Base-by-base conservation (phyloP, 169 alveolate genomes). In the Babesia gibsoni region DNA sequence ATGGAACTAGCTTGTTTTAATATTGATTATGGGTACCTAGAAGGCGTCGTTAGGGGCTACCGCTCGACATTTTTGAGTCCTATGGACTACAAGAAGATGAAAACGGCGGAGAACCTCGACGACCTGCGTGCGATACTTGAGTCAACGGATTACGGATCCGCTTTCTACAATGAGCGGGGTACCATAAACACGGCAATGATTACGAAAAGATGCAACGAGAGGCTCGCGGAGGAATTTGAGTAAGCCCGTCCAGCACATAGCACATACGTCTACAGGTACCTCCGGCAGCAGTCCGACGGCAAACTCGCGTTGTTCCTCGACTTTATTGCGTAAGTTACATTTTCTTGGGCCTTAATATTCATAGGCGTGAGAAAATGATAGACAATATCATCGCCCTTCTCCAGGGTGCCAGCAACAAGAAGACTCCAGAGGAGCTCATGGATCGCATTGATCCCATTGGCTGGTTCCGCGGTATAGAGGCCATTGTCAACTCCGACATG, bases 361-460 rank as follows among this genome's bases (percentile, higher is more conserved):
- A 27, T 57, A 89, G 96, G 61, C 90, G 93, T 67, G 98, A 96
- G 78, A 96, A 95, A 73, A 96, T 96, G 99, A 97, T 98, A 50
- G 99, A 98, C 72, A 98, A 98, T 83, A 98, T 98, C 49, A 95
- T 98, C 61, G 96, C 96, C 78, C 93, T 97, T 74, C 92, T 98
- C 58, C 99, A 98, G 79, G 99, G 99, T 18, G 91, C 96, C 36
- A 89, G 95, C 80, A 96, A 97, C 91, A 94, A 94, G 57, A 91
- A 89, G 65, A 67, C 92, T 18, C 93, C 96, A 4, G 96, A 90
- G 57, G 96, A 92, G 52, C 85, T 94, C 33, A 80, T 94, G 69
- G 94, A 97, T 27, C 90, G 98, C 35, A 89, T 92, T 42, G 99
- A 98, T 79, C 99, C 99, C 22, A 84, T 97, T 27, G 99, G 99